Evolutionary conservation across 2,329 filamentous ascomycete species (phyloP), one percentile per base, ranked within the genome.

Genomic region (Diaporthe nobilis): DNA sequence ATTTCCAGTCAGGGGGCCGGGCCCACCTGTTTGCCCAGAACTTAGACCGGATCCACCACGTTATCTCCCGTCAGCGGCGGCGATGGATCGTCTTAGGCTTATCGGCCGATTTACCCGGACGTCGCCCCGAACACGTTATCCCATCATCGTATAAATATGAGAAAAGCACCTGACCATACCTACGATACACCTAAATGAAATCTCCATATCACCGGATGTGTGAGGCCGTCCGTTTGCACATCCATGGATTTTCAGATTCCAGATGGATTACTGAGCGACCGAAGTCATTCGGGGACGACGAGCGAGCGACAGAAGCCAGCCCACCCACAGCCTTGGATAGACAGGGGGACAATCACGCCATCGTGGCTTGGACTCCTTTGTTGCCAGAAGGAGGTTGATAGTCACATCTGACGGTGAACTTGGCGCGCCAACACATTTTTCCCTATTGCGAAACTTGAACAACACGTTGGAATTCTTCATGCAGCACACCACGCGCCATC

Each of bases 11-110:
- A 71, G 72, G 65, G 55, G 72, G 20, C 25, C 20, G 47, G 75
- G 63, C 63, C 75, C 72, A 76, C 75, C 57, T 63, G 28, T 39
- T 17, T 68, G 44, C 63, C 63, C 47, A 51, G 68, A 49, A 44
- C 28, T 53, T 42, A 53, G 34, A 55, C 51, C 47, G 71, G 44
- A 73, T 73, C 58, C 71, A 73, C 71, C 58, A 4, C 60, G 71
- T 73, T 73, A 65, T 55, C 58, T 51, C 44, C 47, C 58, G 47
- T 72, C 39, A n/a, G 22, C 47, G 58, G 51, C 71, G 71, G 17
- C 34, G 51, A 49, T 55, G 44, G 58, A 22, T 31, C 28, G 5
- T 17, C 31, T n/a, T 28, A 42, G 42, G 25, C 55, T 58, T 55
- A 20, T 55, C 34, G 37, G 47, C 53, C 53, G 53, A 31, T 51